These are phyloP conservation scores for Leucosporidium yakuticum DNA, from an alignment of 768 basidiomycete species.

Conservation along the genomic window DNA sequence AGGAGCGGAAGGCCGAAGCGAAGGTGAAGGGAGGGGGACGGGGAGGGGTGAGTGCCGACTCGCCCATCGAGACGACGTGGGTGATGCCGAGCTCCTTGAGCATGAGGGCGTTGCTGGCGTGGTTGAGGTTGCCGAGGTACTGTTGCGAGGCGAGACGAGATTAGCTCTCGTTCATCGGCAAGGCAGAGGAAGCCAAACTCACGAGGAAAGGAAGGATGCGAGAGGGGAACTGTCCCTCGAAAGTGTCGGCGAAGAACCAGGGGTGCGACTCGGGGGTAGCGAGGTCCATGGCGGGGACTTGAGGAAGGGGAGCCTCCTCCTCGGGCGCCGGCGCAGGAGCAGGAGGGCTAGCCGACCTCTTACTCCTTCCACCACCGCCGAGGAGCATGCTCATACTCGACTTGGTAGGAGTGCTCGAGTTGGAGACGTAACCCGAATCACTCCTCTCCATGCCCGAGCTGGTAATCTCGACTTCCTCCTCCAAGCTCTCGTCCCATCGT, in stretches of 20 bases:
- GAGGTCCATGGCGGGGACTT: slow-evolving; percentile 10
- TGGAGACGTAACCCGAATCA: slow-evolving; percentile 7
- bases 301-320: background rate
- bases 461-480: slow-evolving; percentile 17
- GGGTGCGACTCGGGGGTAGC: slow-evolving; percentile 59
- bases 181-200: slow-evolving; percentile 49
- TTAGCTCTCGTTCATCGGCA: slow-evolving; percentile 10
- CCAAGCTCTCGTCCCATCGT: slow-evolving; percentile 1
- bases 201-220: slow-evolving; percentile 78
- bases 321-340: background rate
- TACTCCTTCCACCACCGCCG: background rate
- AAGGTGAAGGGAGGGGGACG: slow-evolving; percentile 34
- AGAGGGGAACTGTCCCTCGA: slow-evolving; percentile 94
- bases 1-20: slow-evolving; percentile 39
- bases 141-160: background rate
- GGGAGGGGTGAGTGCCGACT: slow-evolving; percentile 82
- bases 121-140: slow-evolving; percentile 57
- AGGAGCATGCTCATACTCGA: no score
- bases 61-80: slow-evolving; percentile 93
- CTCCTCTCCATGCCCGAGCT: slow-evolving; percentile 3
- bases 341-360: slow-evolving; percentile 4
- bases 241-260: slow-evolving; percentile 92
- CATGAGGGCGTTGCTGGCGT: slow-evolving; percentile 92
- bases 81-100: slow-evolving; percentile 91
- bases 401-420: no score